These are phyloP conservation scores for Odonthalia washingtoniensis DNA, from an alignment of 31 red algal species.

Conservation along the genomic window DNA sequence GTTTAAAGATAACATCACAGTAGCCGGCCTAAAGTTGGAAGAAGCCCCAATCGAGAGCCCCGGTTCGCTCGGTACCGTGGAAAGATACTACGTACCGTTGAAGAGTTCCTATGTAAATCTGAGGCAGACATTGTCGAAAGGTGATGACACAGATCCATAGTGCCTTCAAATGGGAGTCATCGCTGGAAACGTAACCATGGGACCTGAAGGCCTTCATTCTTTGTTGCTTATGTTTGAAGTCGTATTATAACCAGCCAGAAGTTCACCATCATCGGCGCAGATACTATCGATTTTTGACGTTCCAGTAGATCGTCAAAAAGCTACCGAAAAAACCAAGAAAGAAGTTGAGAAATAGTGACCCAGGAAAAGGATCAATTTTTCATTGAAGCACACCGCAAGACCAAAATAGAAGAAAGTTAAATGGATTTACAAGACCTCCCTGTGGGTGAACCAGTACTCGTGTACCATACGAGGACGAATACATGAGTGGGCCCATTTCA, in stretches of 20 bases:
- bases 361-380: neutral
- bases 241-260: neutral
- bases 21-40: neutral
- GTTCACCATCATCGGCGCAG: neutral
- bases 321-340: neutral
- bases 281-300: no score
- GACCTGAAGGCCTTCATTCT: no score
- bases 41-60: slow-evolving; percentile 32
- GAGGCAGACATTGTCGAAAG: no score
- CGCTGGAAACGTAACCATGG: neutral
- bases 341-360: neutral
- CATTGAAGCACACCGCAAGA: neutral
- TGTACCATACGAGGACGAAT: neutral
- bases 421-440: neutral
- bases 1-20: slow-evolving; percentile 6
- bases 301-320: neutral
- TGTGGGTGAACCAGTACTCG: neutral
- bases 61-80: slow-evolving; percentile 10
- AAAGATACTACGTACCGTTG: slow-evolving; percentile 37
- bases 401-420: neutral
- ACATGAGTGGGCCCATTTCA: neutral
- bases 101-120: neutral
- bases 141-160: neutral
- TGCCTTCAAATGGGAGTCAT: slow-evolving; percentile 5
- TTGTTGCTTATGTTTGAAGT: neutral